Base-by-base conservation (phyloP, 306 rosid species). In the Canavalia gladiata region DNA sequence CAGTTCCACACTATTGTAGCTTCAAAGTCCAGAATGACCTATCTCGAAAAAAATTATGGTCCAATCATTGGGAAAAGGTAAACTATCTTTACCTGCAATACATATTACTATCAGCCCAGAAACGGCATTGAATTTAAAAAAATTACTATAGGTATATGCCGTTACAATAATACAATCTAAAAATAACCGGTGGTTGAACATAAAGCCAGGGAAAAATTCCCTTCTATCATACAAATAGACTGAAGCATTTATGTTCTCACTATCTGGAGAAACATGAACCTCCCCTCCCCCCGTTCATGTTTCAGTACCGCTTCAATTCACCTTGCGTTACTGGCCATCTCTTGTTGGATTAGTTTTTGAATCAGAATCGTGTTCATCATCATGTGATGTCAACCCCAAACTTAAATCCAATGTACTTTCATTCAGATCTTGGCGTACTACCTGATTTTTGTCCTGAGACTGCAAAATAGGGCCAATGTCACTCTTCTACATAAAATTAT, bases 381-480 rank as follows among this genome's bases (percentile, higher is more conserved):
- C 94, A 59, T 87, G 91, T 28, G 88, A 92, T 60, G 91, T 93
- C 88, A 91, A 87, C 58, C 95, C 97, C 90, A 95, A 87, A 86
- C 99, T 87, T 79, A 95, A 88, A 86, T 95, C 97, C 90, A 95
- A 78, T 43, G 95, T 94, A 76, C 97, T 95, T 83, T 93, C 97
- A 45, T 93, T 95, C 86, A 95, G 90, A 88, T 95, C 99, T 89
- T 95, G 99, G 52, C 98, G 88, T 28, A 91, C 94, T 67, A 79
- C 82, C 75, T 87, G 90, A 82, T 80, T 84, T 46, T 87, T 87
- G 52, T 87, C 94, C 96, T 88, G 92, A 63, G 82, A 88, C 63
- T 71, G 82, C 74, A 79, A 80, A 9, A 67, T 60, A 78, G 81
- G 18, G 12, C 55, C 59, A 28, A 13, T 83, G 12, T 82, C 72